Evolutionary conservation across 129 eudicot genomes (phyloP).

Genomic region (Oenanthe sinensis): DNA sequence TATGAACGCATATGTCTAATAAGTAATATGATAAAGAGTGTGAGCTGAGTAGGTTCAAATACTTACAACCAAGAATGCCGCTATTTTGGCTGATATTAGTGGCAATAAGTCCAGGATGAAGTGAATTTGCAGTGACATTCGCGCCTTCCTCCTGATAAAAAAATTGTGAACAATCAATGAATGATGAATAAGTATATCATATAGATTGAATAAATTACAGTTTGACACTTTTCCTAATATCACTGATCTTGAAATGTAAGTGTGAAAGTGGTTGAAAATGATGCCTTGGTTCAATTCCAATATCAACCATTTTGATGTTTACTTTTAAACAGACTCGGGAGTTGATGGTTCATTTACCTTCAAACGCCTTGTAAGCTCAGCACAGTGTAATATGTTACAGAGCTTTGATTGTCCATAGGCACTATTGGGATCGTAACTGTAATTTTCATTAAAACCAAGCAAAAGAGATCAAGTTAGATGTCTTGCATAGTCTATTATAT

Average conservation of each 20-base stretch:
- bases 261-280: neutral
- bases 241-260: neutral
- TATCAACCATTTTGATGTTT: neutral
- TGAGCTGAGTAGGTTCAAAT: neutral
- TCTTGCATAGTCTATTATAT: neutral
- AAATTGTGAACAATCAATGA: neutral
- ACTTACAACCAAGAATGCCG: slow-evolving; percentile 9
- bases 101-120: slow-evolving; percentile 40
- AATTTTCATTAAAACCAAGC: neutral
- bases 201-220: neutral
- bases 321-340: neutral
- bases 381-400: slow-evolving; percentile 45
- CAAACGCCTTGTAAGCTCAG: slow-evolving; percentile 39
- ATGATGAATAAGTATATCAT: neutral
- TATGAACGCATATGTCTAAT: neutral
- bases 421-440: slow-evolving; percentile 26
- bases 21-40: neutral
- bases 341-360: slow-evolving; percentile 25
- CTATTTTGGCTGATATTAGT: slow-evolving; percentile 19
- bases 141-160: slow-evolving; percentile 34
- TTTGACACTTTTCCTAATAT: neutral
- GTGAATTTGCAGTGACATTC: slow-evolving; percentile 38
- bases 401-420: slow-evolving; percentile 62
- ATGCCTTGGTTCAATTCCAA: neutral
- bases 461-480: slow-evolving; percentile 9